Percentiles rank a stretch among this genome's conserved stretches.
These are phyloP conservation scores for Sarcodon sp. DNA, from an alignment of 768 basidiomycete genomes.

Conservation along the genomic window DNA sequence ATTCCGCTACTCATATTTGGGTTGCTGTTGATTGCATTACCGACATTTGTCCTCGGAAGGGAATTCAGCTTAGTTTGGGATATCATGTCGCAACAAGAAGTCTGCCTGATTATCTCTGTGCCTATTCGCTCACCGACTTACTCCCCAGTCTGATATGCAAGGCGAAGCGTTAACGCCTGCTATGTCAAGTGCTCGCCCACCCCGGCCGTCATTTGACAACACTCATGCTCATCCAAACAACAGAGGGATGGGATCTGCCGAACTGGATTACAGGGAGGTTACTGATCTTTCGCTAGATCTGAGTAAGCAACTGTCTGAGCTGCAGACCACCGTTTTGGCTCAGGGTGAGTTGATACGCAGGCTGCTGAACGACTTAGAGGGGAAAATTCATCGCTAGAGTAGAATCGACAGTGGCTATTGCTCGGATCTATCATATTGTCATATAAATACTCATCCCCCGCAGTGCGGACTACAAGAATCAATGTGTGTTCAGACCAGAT, in stretches of 20 bases:
- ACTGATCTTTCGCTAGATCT: slow-evolving; percentile 33
- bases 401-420: too few species aligned
- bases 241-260: slow-evolving; percentile 26
- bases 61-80: slow-evolving; percentile 92
- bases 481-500: too few species aligned
- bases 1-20: slow-evolving; percentile 82
- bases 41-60: slow-evolving; percentile 82
- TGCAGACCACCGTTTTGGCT: slow-evolving; percentile 39
- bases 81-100: slow-evolving; percentile 45
- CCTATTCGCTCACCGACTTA: background rate
- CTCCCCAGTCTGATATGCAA: background rate
- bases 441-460: too few species aligned
- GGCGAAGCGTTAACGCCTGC: too few species aligned
- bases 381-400: background rate
- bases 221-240: background rate
- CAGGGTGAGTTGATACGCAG: slow-evolving; percentile 40
- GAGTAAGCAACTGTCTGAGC: slow-evolving; percentile 47
- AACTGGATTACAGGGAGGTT: slow-evolving; percentile 57
- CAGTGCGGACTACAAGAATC: too few species aligned
- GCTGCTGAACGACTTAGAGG: slow-evolving; percentile 16
- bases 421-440: too few species aligned
- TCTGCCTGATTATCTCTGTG: slow-evolving; percentile 10
- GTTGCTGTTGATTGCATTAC: slow-evolving; percentile 78
- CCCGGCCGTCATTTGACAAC: background rate
- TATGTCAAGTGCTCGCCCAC: too few species aligned